Evolutionary conservation across 176 grass and related monocot genomes (phyloP), one percentile per base, ranked within the genome.

Genomic region (Chloris gayana): DNA sequence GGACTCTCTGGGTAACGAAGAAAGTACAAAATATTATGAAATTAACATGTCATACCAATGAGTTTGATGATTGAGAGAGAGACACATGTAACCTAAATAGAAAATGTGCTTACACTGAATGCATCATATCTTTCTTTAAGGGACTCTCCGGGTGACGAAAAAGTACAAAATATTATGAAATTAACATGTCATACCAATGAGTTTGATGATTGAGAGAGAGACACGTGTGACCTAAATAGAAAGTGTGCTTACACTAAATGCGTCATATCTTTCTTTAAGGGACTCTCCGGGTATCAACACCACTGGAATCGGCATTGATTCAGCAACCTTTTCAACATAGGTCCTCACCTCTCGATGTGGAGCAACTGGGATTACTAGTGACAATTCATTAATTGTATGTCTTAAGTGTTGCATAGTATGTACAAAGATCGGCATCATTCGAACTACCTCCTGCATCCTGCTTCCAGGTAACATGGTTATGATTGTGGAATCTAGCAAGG

Each of bases 381-480:
- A 93, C 17, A 93, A 64, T 54, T 93, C 88, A 81, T 83, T 69
- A 67, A 86, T 86, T 85, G 77, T 45, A 46, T 83, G 69, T 56
- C 78, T 91, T 82, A 98, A 67, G 67, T 87, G 85, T 84, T 93
- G 61, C 29, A 86, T 75, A 69, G 90, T 87, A 75, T 80, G 73
- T 71, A 92, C 73, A 77, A 87, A 98, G 72, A 95, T 91, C 33
- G 95, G 95, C 79, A 98, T 92, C 83, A 98, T 98, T 24, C 83
- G 70, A 72, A 70, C 91, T 53, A 95, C 95, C 82, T 95, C 95
- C 85, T 98, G 95, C 80, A 98, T 76, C 84, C 95, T 90, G 86
- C 95, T 98, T 88, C 95, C 92, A 83, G 95, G 95, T 47, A 95
- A 66, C 73, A 98, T 83, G 64, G 86, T 93, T 83, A 98, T 76